Evolutionary conservation across 1,139 yeast genomes (phyloP), one percentile per base, ranked within the genome.

Genomic region (Nadsonia starkeyi-henricii): DNA sequence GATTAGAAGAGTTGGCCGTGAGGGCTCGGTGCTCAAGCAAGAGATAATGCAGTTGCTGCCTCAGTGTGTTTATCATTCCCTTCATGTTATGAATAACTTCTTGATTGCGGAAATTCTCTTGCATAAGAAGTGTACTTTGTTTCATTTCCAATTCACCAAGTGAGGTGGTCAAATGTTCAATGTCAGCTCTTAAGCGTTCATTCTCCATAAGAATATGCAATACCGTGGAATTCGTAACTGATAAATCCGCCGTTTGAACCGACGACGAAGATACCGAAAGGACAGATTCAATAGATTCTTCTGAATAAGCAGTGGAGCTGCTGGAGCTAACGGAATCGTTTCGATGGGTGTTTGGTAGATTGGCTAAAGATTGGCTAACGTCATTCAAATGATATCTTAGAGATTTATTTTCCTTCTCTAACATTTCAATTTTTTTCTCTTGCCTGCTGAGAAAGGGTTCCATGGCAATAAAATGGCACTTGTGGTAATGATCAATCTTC

Each of bases 371-470:
- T 52, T 5, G 56, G 53, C 41, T 43, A 20, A 47, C 20, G 12
- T 45, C 42, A 13, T 63, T 65, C 9, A 67, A 46, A 23, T 65
- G 60, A 42, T 52, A 53, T 28, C 66, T 61, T 45, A 73, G 58
- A 15, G 59, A 53, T 39, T 56, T 58, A 53, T 73, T 73, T 50
- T 72, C 74, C n/a, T 52, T 54, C 44, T 60, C 61, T 15, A 72
- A 54, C 1, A 46, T 48, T 5, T 58, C 54, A 12, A 73, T 54
- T 30, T 64, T 58, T 2, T 50, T 43, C n/a, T 61, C 58, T 51
- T 70, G 70, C 5, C 49, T 51, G 13, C 54, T 58, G 26, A 72
- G 54, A 36, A 62, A 59, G 1, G 66, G 64, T 3, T 64, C 53
- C 26, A 73, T 51, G 48, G 61, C 62, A 2, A 64, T 56, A 47